Evolutionary conservation across 345 rosid species (phyloP), one percentile per base, ranked within the genome.

Genomic region (Salix exigua): DNA sequence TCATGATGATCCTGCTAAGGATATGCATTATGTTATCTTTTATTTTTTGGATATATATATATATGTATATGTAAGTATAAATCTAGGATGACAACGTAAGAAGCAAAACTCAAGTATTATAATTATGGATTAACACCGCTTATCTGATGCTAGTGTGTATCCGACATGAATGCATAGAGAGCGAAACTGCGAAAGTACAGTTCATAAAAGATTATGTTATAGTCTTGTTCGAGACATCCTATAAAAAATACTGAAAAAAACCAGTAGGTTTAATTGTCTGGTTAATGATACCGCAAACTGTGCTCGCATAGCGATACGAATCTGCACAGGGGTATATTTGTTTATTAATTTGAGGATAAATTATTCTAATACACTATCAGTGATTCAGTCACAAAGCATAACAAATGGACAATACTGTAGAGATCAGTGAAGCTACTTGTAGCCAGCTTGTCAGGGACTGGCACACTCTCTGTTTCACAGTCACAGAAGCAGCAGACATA

Each of bases 401-500:
- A 11, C 11, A 40, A 40, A 10, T 10, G 46, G 46, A 71, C 19
- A 42, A 1, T 50, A 83, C 25, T 5, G 70, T 70, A 72, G 40
- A 48, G 68, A 63, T 31, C 48, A 58, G 67, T 44, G 81, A 79
- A 79, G 77, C 71, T 28, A 30, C 82, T 71, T 76, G 68, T 75
- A 74, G 83, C 87, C 91, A 88, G 90, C 87, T 88, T 77, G 87
- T 79, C 81, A 78, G 85, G 75, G 72, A 83, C 91, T 88, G 87
- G 86, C 93, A 80, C 69, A 14, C 16, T 68, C 67, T 63, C 70
- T 25, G 44, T 77, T 74, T 42, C 46, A 63, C 73, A 55, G 55
- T 16, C 25, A 35, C 66, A 61, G 62, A 51, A n/a, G 33, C 70
- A 10, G 28, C 25, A 37, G 26, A 60, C 64, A 60, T 21, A 60